Evolutionary conservation across 208 protist species (phyloP), one percentile per base, ranked within the genome.

Genomic region (Trypanosoma avium): DNA sequence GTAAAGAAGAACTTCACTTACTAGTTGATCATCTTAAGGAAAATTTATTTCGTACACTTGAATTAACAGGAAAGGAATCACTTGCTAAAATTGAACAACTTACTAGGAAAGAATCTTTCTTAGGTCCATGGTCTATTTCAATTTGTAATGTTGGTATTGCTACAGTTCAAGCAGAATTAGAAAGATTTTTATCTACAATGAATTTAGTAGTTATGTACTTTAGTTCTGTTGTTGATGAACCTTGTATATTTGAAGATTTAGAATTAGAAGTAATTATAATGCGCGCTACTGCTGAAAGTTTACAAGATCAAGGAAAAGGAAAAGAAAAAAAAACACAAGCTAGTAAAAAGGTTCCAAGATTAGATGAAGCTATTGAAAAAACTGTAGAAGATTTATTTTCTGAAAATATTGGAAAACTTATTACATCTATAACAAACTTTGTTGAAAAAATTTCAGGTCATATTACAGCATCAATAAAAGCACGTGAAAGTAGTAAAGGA

Each of bases 1-100:
- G 88, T 69, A 94, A 94, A 55, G 82, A 88, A 22, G 88, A 94
- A 65, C 73, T 94, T 36, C 88, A 94, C 49, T 52, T 83, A 36
- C 58, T 70, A 58, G 43, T 82, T 4, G 81, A 88, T 57, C 68
- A 75, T 22, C 59, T 91, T 19, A 46, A 54, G 42, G 71, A 80
- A 17, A 74, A 74, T 0, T 52, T 93, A 26, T 84, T 80, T 59
- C 69, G 68, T 43, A 75, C 64, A 36, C 74, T 84, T 26, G 77
- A 84, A 47, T 21, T 45, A 1, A 74, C 73, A 38, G 67, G 75
- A 50, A 56, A 49, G 0, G 84, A 89, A 45, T 70, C 72, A 42
- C 24, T 38, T 8, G 61, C 70, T 12, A 62, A 84, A 32, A 75
- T 87, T 36, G 82, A 93, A 32, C 57, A 65, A 38, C 46, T 92